A percentile compares a stretch with the other conserved stretches of the same genome.
Conservation (phyloP, 2,329 filamentous ascomycete genomes). For the Thermochaetoides dissita region DNA sequence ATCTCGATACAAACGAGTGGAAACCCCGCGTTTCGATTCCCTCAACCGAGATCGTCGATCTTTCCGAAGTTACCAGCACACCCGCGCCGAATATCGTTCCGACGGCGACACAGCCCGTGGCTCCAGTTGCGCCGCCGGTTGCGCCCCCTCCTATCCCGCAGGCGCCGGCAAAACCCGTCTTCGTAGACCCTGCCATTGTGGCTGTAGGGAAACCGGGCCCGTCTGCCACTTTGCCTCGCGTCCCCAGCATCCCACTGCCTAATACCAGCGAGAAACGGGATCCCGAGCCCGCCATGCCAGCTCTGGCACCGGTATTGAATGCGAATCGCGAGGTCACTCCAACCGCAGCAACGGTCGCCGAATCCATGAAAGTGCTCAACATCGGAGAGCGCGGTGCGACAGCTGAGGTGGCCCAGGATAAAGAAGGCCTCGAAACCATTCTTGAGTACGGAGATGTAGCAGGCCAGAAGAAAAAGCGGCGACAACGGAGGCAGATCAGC, state of each 20-base stretch:
- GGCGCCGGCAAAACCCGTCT: conserved; percentile 25
- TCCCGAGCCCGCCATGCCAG: conserved; percentile 14
- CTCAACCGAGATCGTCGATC: conserved; percentile 30
- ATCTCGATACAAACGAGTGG: conserved; percentile 26
- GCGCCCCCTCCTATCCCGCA: conserved; percentile 2
- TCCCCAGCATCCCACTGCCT: conserved; percentile 15
- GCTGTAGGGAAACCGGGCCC: conserved; percentile 42
- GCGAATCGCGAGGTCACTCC: conserved; percentile 11
- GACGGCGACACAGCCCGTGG: conserved; percentile 6
- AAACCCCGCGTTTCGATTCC: conserved; percentile 31
- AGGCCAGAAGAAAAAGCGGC: conserved; percentile 18
- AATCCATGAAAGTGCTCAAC: conserved; percentile 15
- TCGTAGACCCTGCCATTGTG: conserved; percentile 73
- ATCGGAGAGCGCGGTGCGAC: conserved; percentile 8
- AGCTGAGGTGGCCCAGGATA: conserved; percentile 10
- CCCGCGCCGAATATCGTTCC: conserved; percentile 15
- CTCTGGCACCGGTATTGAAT: conserved; percentile 6
- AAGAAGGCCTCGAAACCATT: conserved; percentile 9
- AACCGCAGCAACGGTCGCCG: conserved; percentile 7
- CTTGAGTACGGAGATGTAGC: conserved; percentile 14
- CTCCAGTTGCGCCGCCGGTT: conserved; percentile 2
- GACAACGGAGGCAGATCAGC: conserved; percentile 21
- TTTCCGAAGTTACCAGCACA: conserved; percentile 21
- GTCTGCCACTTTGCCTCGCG: conserved; percentile 7
- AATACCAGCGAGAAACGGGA: conserved; percentile 21